Conservation (phyloP, 2,329 filamentous ascomycete species). For the Ascocoryne sarcoides region DNA sequence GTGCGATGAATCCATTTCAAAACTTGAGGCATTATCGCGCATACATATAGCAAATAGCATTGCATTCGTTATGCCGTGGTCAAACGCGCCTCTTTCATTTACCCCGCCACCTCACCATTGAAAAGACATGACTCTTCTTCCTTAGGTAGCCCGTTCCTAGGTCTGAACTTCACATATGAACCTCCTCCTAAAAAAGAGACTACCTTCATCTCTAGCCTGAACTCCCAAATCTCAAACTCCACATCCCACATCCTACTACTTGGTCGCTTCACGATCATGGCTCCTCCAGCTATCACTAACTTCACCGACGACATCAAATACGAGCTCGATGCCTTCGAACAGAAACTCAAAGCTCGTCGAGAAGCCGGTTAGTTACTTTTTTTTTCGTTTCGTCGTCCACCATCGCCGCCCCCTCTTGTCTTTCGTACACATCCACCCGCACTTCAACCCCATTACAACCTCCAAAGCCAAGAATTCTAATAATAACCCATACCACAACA, state of each 20-base stretch:
- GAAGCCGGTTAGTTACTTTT: background rate
- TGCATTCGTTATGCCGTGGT: too few species aligned
- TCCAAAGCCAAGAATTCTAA: background rate
- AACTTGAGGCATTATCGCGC: too few species aligned
- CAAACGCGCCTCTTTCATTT: too few species aligned
- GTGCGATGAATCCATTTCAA: too few species aligned
- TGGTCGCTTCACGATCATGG: background rate
- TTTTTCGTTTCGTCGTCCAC: background rate
- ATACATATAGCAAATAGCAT: too few species aligned
- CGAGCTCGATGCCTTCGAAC: constrained; percentile 3
- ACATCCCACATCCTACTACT: background rate
- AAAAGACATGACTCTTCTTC: too few species aligned
- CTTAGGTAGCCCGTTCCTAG: too few species aligned
- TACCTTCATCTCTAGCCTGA: background rate
- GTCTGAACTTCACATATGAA: too few species aligned
- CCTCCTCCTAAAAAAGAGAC: background rate
- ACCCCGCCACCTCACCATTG: too few species aligned
- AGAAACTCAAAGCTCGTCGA: background rate
- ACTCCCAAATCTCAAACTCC: background rate
- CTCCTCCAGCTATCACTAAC: background rate
- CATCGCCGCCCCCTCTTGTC: background rate
- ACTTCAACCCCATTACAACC: background rate
- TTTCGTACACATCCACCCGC: background rate
- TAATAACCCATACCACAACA: background rate
- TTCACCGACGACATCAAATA: background rate